phyloP scores from a whole-genome alignment of 192 early-diverging fungal genomes.

The Entomortierella parvispora region DNA sequence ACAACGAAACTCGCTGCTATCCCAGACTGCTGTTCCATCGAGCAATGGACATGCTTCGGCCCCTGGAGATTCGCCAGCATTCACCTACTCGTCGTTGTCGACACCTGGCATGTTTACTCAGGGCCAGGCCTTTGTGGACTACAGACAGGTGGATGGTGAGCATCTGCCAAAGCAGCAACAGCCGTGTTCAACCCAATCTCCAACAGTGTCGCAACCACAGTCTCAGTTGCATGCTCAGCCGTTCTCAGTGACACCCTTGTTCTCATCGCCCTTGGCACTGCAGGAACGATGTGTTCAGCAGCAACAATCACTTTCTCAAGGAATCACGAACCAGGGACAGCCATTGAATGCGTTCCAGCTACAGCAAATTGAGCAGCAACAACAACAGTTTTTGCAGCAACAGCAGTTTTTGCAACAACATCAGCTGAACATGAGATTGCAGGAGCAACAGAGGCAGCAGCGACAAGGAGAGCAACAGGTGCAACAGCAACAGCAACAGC shows the following conservation, averaged over 20 bases:
- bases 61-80: background rate
- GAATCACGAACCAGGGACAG: background rate
- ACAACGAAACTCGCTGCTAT: constrained; percentile 20
- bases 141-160: constrained; percentile 8
- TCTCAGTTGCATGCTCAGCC: constrained; percentile 17
- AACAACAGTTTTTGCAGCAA: constrained; percentile 31
- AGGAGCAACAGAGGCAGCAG: constrained; percentile 27
- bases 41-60: background rate
- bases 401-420: constrained; percentile 47
- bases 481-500: constrained; percentile 32
- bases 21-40: constrained; percentile 2
- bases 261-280: constrained; percentile 33
- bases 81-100: constrained; percentile 41
- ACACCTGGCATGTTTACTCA: constrained; percentile 47
- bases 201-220: constrained; percentile 15
- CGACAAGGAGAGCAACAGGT: constrained; percentile 36
- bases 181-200: constrained; percentile 6
- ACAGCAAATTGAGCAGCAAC: constrained; percentile 18
- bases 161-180: constrained; percentile 10
- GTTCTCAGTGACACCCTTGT: constrained; percentile 35
- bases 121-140: constrained; percentile 41
- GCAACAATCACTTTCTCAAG: constrained; percentile 1
- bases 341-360: constrained; percentile 7
- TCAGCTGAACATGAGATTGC: constrained; percentile 29
- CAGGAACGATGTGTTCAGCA: constrained; percentile 19